Evolutionary conservation across 2,329 filamentous ascomycete species (phyloP).

Genomic region (Fusarium sp.): DNA sequence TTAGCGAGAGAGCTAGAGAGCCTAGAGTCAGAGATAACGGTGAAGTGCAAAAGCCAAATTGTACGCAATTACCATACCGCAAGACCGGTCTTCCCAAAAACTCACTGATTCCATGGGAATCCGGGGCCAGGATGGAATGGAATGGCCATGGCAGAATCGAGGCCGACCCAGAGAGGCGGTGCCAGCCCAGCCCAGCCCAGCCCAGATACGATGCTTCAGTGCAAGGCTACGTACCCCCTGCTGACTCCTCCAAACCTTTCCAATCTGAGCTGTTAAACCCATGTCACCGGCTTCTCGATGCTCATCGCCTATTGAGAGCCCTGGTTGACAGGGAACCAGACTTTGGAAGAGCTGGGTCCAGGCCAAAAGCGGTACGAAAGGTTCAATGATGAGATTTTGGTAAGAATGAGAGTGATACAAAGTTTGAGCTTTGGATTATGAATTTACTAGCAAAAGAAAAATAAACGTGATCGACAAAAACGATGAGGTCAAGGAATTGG

Average conservation of each 20-base stretch:
- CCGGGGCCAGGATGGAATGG: conserved; percentile 16
- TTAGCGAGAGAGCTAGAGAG: not conserved
- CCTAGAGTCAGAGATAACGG: conserved; percentile 7
- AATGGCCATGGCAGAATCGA: conserved; percentile 16
- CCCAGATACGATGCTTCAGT: conserved; percentile 19
- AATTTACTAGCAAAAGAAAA: not conserved
- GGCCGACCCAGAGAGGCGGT: conserved; percentile 35
- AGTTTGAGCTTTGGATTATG: not conserved
- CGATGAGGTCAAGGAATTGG: conserved; percentile 21
- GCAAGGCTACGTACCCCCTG: conserved; percentile 36
- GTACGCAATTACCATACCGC: not conserved
- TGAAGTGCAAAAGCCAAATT: not conserved
- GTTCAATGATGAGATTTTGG: conserved; percentile 11
- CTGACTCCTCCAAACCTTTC: conserved; percentile 22
- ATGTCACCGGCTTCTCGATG: conserved; percentile 18
- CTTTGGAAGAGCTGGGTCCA: conserved; percentile 15
- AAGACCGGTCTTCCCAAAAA: not conserved
- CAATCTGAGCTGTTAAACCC: conserved; percentile 1
- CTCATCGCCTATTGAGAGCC: conserved; percentile 21
- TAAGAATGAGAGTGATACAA: not conserved
- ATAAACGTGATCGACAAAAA: not conserved
- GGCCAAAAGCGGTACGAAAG: conserved; percentile 17
- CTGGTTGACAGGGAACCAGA: conserved; percentile 13
- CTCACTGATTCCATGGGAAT: conserved; percentile 24
- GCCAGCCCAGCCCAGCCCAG: conserved; percentile 8